Conservation (phyloP, 78 protist genomes). For the Tieghemostelium lacteum region DNA sequence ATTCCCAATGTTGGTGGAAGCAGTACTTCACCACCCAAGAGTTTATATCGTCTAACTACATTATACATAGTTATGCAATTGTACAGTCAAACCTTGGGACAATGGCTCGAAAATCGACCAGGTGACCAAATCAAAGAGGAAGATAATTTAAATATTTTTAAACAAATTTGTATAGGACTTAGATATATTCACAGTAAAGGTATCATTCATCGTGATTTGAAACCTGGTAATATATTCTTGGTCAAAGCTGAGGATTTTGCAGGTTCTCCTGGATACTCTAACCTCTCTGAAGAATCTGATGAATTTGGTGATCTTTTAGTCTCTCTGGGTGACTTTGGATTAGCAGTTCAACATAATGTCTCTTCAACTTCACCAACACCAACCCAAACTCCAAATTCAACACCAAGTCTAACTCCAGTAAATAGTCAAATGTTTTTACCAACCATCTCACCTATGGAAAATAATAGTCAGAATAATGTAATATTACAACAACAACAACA, state of each 20-base stretch:
- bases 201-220: constrained; percentile 81
- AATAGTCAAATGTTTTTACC: constrained; percentile 13
- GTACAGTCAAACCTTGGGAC: constrained; percentile 60
- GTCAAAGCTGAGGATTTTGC: constrained; percentile 8
- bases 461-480: neutral
- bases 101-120: constrained; percentile 70
- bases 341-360: constrained; percentile 26
- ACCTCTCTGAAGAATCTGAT: neutral
- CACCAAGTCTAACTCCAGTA: constrained; percentile 50
- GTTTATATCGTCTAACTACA: constrained; percentile 17
- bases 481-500: constrained; percentile 9
- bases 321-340: constrained; percentile 67
- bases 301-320: constrained; percentile 35
- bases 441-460: constrained; percentile 2
- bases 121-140: constrained; percentile 67
- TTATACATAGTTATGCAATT: constrained; percentile 74
- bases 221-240: constrained; percentile 78
- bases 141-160: constrained; percentile 69
- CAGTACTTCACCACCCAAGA: constrained; percentile 13
- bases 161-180: constrained; percentile 80
- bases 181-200: constrained; percentile 78
- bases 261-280: neutral
- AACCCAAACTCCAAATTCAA: constrained; percentile 62
- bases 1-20: no score
- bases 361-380: constrained; percentile 49